A percentile compares a stretch with the other conserved stretches of the same genome.
Evolutionary conservation across 2,329 filamentous ascomycete genomes (phyloP).

Genomic region (Aspergillus sp.): DNA sequence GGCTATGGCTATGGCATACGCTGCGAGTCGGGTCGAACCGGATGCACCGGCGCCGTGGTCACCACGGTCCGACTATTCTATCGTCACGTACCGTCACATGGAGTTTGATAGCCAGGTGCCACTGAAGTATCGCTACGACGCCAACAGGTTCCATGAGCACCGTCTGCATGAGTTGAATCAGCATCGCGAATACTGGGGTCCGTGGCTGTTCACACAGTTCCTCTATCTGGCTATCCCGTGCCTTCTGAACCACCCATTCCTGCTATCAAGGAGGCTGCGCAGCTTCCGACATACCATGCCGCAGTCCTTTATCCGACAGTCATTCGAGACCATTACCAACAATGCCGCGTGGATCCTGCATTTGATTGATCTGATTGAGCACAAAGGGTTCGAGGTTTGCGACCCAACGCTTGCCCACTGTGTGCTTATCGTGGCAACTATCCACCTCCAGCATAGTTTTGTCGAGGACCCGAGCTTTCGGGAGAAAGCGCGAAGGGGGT

Average conservation of each 20-base stretch:
- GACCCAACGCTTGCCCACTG: slow-evolving; percentile 52
- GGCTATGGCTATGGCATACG: slow-evolving; percentile 11
- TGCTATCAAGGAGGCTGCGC: slow-evolving; percentile 54
- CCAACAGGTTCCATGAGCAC: slow-evolving; percentile 14
- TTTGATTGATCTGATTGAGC: slow-evolving; percentile 49
- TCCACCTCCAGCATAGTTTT: slow-evolving; percentile 56
- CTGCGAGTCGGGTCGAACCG: slow-evolving; percentile 11
- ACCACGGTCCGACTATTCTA: slow-evolving; percentile 52
- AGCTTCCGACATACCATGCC: slow-evolving; percentile 54
- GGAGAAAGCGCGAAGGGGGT: slow-evolving; percentile 45
- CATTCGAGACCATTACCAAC: slow-evolving; percentile 51
- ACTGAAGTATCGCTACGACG: slow-evolving; percentile 19
- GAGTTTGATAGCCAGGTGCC: slow-evolving; percentile 55
- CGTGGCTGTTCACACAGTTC: slow-evolving; percentile 55
- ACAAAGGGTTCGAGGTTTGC: slow-evolving; percentile 48
- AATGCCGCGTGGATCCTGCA: slow-evolving; percentile 57
- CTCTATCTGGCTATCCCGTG: slow-evolving; percentile 55
- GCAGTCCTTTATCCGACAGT: slow-evolving; percentile 56
- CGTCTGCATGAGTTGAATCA: slow-evolving; percentile 43
- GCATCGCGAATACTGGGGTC: slow-evolving; percentile 54
- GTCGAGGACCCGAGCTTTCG: slow-evolving; percentile 42
- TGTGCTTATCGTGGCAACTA: slow-evolving; percentile 54
- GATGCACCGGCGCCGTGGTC: slow-evolving; percentile 47
- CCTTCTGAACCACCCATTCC: slow-evolving; percentile 55
- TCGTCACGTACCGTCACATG: slow-evolving; percentile 37